These are phyloP conservation scores for Fraxinus americana DNA, from an alignment of 257 asterid species.

Conservation along the genomic window DNA sequence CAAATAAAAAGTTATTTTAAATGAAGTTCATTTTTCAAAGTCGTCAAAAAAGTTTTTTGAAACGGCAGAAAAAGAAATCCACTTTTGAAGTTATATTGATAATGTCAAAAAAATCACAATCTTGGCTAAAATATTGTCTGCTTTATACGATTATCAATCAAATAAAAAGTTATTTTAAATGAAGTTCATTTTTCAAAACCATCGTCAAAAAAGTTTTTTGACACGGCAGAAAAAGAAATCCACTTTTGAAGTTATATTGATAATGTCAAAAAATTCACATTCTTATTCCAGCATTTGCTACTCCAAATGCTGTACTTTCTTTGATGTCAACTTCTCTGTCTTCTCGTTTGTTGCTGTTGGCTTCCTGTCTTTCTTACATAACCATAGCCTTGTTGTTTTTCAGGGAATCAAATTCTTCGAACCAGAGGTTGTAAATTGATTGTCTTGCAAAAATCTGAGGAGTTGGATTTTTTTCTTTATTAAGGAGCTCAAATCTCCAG, in stretches of 20 bases:
- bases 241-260: neutral
- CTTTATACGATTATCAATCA: too few relatives aligned
- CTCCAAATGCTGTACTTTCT: neutral
- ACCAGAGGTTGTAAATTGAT: constrained; percentile 77
- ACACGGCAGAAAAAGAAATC: too few relatives aligned
- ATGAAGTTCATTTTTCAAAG: too few relatives aligned
- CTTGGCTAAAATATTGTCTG: too few relatives aligned
- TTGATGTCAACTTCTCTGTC: constrained; percentile 6
- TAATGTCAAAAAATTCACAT: neutral
- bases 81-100: neutral
- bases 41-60: too few relatives aligned
- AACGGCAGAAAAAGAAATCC: too few relatives aligned
- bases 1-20: too few relatives aligned
- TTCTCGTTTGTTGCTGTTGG: constrained; percentile 15
- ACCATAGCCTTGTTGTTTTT: constrained; percentile 10
- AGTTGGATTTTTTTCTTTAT: constrained; percentile 24
- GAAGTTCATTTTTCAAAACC: too few relatives aligned
- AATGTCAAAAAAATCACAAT: neutral
- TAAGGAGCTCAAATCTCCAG: constrained; percentile 15
- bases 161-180: too few relatives aligned
- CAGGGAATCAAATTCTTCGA: constrained; percentile 99
- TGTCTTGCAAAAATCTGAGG: constrained; percentile 27
- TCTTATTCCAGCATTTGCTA: neutral
- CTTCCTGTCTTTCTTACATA: constrained; percentile 9
- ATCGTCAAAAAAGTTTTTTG: too few relatives aligned